Base-by-base conservation (phyloP, 345 rosid genomes). In the Lepidium africanum region DNA sequence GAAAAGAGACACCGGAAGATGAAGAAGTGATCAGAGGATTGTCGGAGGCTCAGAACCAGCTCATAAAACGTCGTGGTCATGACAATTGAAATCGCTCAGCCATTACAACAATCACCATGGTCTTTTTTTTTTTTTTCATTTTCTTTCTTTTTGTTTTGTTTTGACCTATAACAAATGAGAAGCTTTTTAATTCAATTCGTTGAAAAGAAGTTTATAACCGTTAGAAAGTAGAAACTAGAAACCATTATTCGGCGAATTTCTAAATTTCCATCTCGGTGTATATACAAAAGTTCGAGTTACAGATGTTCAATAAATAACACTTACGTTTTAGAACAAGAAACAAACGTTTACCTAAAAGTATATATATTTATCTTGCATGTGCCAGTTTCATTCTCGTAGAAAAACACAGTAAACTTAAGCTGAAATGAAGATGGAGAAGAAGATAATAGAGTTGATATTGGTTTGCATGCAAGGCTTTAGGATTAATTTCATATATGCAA, bases 21-120 rank as follows among this genome's bases (percentile, higher is more conserved):
- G 92, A 85, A 63, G 94, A 87, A 72, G 86, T 84, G 58, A 67
- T 5, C 46, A 74, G 65, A 52, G 85, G 81, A 1, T 77, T 88
- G 63, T 62, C 65, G 12, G 87, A 87, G 45, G 91, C 83, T 21
- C 73, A 70, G 72, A 41, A 58, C 15, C 78, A 83, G 64, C 81
- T 87, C 23, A 53, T 64, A 73, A 80, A 72, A 73, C 77, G 76
- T 62, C 67, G 56, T 16, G 83, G 78, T 2, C 80, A 56, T 5
- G 63, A 75, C 14, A 59, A 46, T 35, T 48, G 57, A 74, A 51
- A 10, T 27, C 32, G 41, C 6, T 55, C 27, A 33, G 71, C 71
- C 46, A 42, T 12, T 37, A 14, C 23, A 21, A 21, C 23, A 21
- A 21, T 0, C n/a, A 52, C 30, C 9, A 16, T n/a, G 11, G 19